Base-by-base conservation (phyloP, 164 flowering plant genomes). In the Vitis rotundifolia region DNA sequence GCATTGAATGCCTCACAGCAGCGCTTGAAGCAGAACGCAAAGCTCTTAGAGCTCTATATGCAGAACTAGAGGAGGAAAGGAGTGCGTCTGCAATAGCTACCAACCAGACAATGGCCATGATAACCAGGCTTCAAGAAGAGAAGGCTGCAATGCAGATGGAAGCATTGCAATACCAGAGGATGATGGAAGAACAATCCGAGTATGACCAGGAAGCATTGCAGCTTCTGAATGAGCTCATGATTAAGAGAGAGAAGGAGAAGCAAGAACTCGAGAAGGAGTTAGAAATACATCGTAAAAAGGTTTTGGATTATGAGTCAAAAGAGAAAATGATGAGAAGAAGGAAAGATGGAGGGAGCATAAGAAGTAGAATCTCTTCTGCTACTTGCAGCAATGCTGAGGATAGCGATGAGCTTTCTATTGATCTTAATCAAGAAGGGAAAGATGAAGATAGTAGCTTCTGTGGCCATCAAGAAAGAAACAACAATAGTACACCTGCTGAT, bases 111-210 rank as follows among this genome's bases (percentile, higher is more conserved):
- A 91, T 94, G 98, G 99, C 98, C 3, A 94, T 94, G 99, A 94
- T 94, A 61, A 90, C 85, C 1, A 73, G 96, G 75, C 96, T 94
- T 58, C 99, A 94, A 65, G 98, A 93, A 78, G 98, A 94, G 81
- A 94, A 94, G 76, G 90, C 98, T 8, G 86, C 88, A 18, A 82
- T 92, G 90, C 93, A 91, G 59, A 88, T 94, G 94, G 98, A 94
- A 73, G 96, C 98, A 22, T 78, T 87, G 70, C 98, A 94, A 66
- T 92, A 94, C 76, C 97, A 91, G 76, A 79, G 99, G 68, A 92
- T 94, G 97, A 93, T 91, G 96, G 99, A 94, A 68, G 98, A 93
- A 75, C 98, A 94, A 73, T 77, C 96, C 9, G 98, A 91, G 75
- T 94, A 91, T 71, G 97, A 92, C 56, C 91, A 88, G 63, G 97